These are phyloP conservation scores for Gyromitra esculenta DNA, from an alignment of 2,329 filamentous ascomycete genomes.

Conservation along the genomic window DNA sequence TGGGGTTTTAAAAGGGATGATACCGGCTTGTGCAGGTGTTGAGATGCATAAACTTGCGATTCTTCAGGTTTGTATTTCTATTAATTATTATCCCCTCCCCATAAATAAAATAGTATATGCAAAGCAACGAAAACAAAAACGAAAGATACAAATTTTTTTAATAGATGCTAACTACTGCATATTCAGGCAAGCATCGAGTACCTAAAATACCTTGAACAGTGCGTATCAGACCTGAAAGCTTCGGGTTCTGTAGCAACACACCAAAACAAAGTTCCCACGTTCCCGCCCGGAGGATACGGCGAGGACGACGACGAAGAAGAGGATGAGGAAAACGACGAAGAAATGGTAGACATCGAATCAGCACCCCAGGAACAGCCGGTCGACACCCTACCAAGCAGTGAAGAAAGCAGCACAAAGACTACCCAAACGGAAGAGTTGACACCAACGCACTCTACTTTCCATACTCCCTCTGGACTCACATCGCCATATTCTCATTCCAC, in stretches of 20 bases:
- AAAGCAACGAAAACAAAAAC: slow-evolving; percentile 9
- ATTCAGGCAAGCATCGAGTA: slow-evolving; percentile 92
- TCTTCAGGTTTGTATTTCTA: slow-evolving; percentile 73
- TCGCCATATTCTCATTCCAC: slow-evolving; percentile 33
- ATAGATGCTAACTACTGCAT: neutral
- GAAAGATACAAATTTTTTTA: neutral
- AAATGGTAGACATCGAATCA: slow-evolving; percentile 38
- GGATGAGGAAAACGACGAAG: slow-evolving; percentile 45
- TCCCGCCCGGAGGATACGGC: slow-evolving; percentile 49
- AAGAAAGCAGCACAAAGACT: slow-evolving; percentile 22
- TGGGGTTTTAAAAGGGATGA: slow-evolving; percentile 89
- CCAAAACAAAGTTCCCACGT: slow-evolving; percentile 58
- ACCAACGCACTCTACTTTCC: slow-evolving; percentile 10
- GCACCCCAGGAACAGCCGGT: neutral
- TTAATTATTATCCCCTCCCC: too few relatives aligned
- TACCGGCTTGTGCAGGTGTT: slow-evolving; percentile 88
- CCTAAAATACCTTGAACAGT: slow-evolving; percentile 90
- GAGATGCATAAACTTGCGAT: slow-evolving; percentile 99
- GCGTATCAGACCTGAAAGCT: slow-evolving; percentile 78
- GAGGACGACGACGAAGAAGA: slow-evolving; percentile 50
- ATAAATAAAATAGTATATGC: neutral
- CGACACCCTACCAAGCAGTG: neutral
- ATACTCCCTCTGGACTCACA: slow-evolving; percentile 2
- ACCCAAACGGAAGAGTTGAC: slow-evolving; percentile 30
- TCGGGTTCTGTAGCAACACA: slow-evolving; percentile 59